Evolutionary conservation across 2,329 filamentous ascomycete genomes (phyloP).

Genomic region (Zymoseptoria crescenta): DNA sequence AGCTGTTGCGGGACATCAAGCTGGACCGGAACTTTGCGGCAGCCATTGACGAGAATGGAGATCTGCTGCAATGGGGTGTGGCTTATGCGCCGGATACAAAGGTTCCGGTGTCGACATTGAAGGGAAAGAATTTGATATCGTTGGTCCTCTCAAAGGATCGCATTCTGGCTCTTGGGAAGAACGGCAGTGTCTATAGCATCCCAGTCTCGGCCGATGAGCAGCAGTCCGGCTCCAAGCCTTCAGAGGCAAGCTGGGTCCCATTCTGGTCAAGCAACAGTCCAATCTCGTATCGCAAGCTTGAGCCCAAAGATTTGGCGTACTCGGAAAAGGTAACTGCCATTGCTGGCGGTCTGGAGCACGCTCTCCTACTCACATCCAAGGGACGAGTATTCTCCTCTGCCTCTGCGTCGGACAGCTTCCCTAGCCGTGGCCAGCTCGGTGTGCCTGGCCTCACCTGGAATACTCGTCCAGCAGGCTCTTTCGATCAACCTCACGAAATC

Average conservation of each 20-base stretch:
- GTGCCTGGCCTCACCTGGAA: constrained; percentile 74
- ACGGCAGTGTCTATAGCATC: constrained; percentile 75
- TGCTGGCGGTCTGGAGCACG: constrained; percentile 74
- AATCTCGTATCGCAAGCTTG: constrained; percentile 66
- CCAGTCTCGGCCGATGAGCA: constrained; percentile 71
- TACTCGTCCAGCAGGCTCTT: constrained; percentile 66
- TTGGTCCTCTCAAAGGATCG: constrained; percentile 74
- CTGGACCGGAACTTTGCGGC: constrained; percentile 74
- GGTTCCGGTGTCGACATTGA: constrained; percentile 63
- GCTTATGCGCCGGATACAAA: constrained; percentile 60
- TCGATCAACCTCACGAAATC: constrained; percentile 77
- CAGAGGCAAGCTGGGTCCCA: constrained; percentile 63
- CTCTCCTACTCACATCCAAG: constrained; percentile 71
- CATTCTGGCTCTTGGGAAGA: constrained; percentile 67
- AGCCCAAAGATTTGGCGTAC: constrained; percentile 55
- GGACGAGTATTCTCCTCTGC: constrained; percentile 88
- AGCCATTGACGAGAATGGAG: constrained; percentile 78
- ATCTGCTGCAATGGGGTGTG: constrained; percentile 85
- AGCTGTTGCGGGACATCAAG: constrained; percentile 79
- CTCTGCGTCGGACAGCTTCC: constrained; percentile 68
- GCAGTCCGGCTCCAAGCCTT: constrained; percentile 51
- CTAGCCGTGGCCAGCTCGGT: constrained; percentile 77
- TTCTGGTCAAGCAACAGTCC: constrained; percentile 56
- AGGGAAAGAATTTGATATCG: constrained; percentile 71
- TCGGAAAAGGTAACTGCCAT: constrained; percentile 69